Evolutionary conservation across 371 early-diverging fungal species (phyloP).

Genomic region (Apophysomyces ossiformis): DNA sequence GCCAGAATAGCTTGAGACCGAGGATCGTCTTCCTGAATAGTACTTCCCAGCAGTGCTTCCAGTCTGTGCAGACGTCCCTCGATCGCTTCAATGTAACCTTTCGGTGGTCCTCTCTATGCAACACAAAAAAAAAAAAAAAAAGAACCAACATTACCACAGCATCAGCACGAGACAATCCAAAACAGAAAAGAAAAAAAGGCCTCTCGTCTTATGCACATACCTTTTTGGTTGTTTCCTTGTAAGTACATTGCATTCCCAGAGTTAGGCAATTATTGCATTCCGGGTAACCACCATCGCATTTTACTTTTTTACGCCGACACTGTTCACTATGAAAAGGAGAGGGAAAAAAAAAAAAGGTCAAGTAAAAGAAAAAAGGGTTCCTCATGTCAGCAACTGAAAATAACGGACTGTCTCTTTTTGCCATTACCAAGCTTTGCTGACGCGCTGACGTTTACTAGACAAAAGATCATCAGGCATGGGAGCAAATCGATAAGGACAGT

Average conservation of each 20-base stretch:
- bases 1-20: slow-evolving; percentile 58
- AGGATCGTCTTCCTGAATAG: slow-evolving; percentile 62
- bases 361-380: not conserved
- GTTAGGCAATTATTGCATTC: slow-evolving; percentile 48
- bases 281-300: slow-evolving; percentile 61
- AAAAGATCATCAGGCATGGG: slow-evolving; percentile 16
- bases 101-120: slow-evolving; percentile 64
- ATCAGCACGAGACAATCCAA: not conserved
- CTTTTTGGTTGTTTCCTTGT: slow-evolving; percentile 50
- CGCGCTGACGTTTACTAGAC: slow-evolving; percentile 44
- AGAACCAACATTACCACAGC: not conserved
- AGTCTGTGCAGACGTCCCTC: slow-evolving; percentile 69
- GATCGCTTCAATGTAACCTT: slow-evolving; percentile 78
- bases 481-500: slow-evolving; percentile 3
- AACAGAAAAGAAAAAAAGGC: not conserved
- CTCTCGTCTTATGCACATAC: slow-evolving; percentile 17
- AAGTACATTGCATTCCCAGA: slow-evolving; percentile 36
- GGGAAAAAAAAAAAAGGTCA: not conserved
- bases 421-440: slow-evolving; percentile 52
- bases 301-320: slow-evolving; percentile 66
- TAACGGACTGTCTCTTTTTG: not conserved
- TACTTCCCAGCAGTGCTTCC: slow-evolving; percentile 65
- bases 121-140: slow-evolving; percentile 11
- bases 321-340: slow-evolving; percentile 39
- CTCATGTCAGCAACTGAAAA: not conserved